Conservation (phyloP, 2,329 filamentous ascomycete species). For the Pyricularia grisea region DNA sequence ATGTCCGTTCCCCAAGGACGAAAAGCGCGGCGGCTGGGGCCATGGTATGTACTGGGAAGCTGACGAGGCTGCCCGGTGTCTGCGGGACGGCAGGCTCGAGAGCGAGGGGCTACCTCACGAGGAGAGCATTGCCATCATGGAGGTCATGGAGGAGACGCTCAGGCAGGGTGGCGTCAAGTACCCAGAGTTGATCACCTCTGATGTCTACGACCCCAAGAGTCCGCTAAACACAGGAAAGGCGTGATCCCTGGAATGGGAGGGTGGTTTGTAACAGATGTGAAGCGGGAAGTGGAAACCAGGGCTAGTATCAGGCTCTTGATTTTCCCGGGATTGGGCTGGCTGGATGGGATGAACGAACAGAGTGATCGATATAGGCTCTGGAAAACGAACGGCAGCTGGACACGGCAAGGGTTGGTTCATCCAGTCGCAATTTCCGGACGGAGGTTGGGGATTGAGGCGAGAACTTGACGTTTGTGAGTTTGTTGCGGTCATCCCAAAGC, state of each 20-base stretch:
- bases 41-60: conserved; percentile 69
- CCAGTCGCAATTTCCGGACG: neutral
- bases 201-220: conserved; percentile 49
- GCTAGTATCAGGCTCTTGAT: neutral
- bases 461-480: neutral
- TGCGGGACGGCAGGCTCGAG: conserved; percentile 70
- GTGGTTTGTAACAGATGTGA: neutral
- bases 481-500: neutral
- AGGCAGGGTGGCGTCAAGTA: conserved; percentile 43
- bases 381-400: neutral
- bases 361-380: neutral
- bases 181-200: conserved; percentile 45
- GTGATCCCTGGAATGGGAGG: neutral
- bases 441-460: neutral
- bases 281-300: neutral
- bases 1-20: conserved; percentile 42
- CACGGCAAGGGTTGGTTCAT: neutral
- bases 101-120: conserved; percentile 60
- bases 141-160: conserved; percentile 50
- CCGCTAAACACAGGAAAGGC: conserved; percentile 48
- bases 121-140: conserved; percentile 82
- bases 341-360: neutral
- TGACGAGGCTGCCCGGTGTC: conserved; percentile 28
- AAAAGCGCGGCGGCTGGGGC: conserved; percentile 40
- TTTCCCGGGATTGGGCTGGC: neutral